Percentiles rank a stretch among this genome's conserved stretches.
Evolutionary conservation across 2,329 filamentous ascomycete genomes (phyloP).

Genomic region (Colletotrichum sojae): DNA sequence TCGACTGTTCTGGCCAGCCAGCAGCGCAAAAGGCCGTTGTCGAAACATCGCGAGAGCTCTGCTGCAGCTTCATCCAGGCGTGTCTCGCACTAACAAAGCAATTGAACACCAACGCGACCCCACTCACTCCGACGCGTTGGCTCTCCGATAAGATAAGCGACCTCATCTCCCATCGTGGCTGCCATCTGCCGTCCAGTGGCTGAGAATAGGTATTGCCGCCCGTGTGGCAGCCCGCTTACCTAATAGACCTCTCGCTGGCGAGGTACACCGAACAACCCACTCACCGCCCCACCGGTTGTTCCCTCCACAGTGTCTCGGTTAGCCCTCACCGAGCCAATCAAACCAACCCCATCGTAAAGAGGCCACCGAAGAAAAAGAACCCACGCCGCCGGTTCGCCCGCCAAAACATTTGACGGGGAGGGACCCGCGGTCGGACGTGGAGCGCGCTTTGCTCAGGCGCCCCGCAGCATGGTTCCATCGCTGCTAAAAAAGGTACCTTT

Average conservation of each 20-base stretch:
- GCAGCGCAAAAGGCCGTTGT: neutral
- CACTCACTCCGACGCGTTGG: neutral
- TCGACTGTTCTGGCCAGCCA: neutral
- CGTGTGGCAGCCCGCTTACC: neutral
- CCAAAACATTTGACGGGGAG: neutral
- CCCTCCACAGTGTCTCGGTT: constrained; percentile 12
- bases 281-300: neutral
- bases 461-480: neutral
- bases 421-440: neutral
- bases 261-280: too few relatives aligned
- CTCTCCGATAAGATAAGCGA: constrained; percentile 23
- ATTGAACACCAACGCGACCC: constrained; percentile 10
- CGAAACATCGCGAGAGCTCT: neutral
- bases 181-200: neutral
- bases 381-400: neutral
- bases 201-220: neutral
- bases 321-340: neutral
- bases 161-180: constrained; percentile 4
- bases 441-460: neutral
- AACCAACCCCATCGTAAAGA: neutral
- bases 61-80: neutral
- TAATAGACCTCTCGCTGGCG: too few relatives aligned
- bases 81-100: constrained; percentile 24
- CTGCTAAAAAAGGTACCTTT: too few relatives aligned
- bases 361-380: neutral